Conservation (phyloP, 768 basidiomycete species). For the Lactarius evosmus region DNA sequence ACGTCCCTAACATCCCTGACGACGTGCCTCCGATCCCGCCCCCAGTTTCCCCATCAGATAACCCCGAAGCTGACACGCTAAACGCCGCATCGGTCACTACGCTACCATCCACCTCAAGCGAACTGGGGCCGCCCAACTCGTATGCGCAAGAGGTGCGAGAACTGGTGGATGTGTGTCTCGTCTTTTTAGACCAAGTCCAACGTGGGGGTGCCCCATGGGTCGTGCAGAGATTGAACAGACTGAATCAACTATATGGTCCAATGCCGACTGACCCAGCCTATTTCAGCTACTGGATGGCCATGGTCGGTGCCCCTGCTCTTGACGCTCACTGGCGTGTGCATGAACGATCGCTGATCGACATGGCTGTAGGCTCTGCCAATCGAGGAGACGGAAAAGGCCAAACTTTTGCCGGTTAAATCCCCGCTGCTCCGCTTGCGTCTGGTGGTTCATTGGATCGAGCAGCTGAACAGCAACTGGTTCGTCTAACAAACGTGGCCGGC, state of each 20-base stretch:
- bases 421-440: slow-evolving; percentile 75
- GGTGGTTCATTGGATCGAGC: slow-evolving; percentile 94
- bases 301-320: slow-evolving; percentile 41
- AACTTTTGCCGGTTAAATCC: slow-evolving; percentile 78
- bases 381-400: slow-evolving; percentile 85
- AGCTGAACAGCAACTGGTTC: slow-evolving; percentile 57
- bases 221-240: slow-evolving; percentile 77
- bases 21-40: slow-evolving; percentile 12
- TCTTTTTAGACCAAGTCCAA: slow-evolving; percentile 58
- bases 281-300: slow-evolving; percentile 89
- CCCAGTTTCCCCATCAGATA: slow-evolving; percentile 1
- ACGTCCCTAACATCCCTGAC: slow-evolving; percentile 5
- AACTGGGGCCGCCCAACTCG: slow-evolving; percentile 2
- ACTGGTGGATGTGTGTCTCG: slow-evolving; percentile 53
- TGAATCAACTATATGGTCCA: slow-evolving; percentile 72
- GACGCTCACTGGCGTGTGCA: slow-evolving; percentile 1
- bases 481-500: slow-evolving; percentile 23
- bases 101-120: neutral
- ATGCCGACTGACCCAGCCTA: slow-evolving; percentile 68
- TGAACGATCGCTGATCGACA: slow-evolving; percentile 12
- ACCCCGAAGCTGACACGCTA: slow-evolving; percentile 1
- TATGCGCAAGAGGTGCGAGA: slow-evolving; percentile 28
- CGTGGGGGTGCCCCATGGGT: slow-evolving; percentile 89
- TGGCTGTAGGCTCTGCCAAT: slow-evolving; percentile 65
- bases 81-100: slow-evolving; percentile 6